A percentile compares a stretch with the other conserved stretches of the same genome.
phyloP scores from a whole-genome alignment of 805 yeast genomes.

The Yarrowia sp. region DNA sequence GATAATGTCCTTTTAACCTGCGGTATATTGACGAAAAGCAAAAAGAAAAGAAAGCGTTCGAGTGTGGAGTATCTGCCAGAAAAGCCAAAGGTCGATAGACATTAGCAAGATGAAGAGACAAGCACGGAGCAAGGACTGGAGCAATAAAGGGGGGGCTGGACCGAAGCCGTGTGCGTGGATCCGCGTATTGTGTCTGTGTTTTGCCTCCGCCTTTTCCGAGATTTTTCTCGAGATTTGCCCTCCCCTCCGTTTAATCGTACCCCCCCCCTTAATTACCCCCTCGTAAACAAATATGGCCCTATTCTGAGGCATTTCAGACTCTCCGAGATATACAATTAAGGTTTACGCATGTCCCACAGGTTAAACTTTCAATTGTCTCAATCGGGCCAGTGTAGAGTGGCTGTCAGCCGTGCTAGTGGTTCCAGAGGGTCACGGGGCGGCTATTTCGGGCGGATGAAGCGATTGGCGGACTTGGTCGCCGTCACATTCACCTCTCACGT shows the following conservation, averaged over 20 bases:
- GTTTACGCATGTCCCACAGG: background rate
- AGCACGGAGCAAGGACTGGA: background rate
- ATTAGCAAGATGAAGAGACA: slow-evolving; percentile 2
- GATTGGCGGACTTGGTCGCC: no score
- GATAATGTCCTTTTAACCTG: background rate
- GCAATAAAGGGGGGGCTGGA: slow-evolving; percentile 1
- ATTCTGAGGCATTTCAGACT: slow-evolving; percentile 17
- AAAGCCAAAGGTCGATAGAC: slow-evolving; percentile 9
- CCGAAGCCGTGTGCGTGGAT: no score
- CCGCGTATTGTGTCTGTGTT: no score
- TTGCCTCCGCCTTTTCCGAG: background rate
- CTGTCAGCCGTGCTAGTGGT: slow-evolving; percentile 17
- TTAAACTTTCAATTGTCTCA: background rate
- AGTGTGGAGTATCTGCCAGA: slow-evolving; percentile 21
- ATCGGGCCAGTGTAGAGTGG: slow-evolving; percentile 19
- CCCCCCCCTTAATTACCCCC: no score
- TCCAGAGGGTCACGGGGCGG: no score
- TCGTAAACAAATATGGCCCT: background rate
- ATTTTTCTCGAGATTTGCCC: background rate
- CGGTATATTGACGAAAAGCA: slow-evolving; percentile 20
- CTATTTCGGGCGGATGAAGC: background rate
- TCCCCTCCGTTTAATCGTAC: no score
- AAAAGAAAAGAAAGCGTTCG: background rate
- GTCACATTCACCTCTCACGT: background rate
- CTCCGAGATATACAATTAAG: slow-evolving; percentile 15